Conservation (phyloP, 768 basidiomycete species). For the Panaeolus cyanescens region DNA sequence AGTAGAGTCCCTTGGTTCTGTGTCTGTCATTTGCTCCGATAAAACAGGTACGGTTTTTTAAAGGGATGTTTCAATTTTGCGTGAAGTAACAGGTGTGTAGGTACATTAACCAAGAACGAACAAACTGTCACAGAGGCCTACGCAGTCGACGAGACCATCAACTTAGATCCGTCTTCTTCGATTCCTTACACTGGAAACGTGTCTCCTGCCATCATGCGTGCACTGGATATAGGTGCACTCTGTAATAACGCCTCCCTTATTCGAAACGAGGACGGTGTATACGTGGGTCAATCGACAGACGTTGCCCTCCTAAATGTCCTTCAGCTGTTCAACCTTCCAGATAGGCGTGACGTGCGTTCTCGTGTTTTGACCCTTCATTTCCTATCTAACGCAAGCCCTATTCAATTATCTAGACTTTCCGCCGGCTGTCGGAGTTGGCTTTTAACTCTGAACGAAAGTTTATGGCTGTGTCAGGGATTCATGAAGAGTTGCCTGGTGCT, state of each 20-base stretch:
- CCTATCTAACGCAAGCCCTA: not conserved
- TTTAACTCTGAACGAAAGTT: slow-evolving; percentile 95
- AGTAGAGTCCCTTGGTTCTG: slow-evolving; percentile 90
- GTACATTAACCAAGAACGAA: slow-evolving; percentile 94
- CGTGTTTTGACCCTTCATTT: not conserved
- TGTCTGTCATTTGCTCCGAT: slow-evolving; percentile 97
- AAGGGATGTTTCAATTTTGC: not conserved
- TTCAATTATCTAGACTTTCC: slow-evolving; percentile 55
- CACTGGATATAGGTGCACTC: slow-evolving; percentile 80
- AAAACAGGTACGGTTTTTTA: slow-evolving; percentile 71
- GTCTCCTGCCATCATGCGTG: slow-evolving; percentile 71
- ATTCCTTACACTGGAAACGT: slow-evolving; percentile 35
- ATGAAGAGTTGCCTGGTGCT: slow-evolving; percentile 36
- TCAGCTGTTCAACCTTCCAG: slow-evolving; percentile 61
- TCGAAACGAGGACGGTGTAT: slow-evolving; percentile 68
- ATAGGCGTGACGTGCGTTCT: slow-evolving; percentile 66
- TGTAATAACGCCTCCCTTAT: slow-evolving; percentile 84
- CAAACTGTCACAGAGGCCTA: slow-evolving; percentile 93
- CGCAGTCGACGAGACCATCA: slow-evolving; percentile 78
- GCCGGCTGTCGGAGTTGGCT: slow-evolving; percentile 74
- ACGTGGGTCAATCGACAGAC: slow-evolving; percentile 90
- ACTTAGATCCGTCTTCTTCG: slow-evolving; percentile 57
- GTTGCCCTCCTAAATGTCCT: slow-evolving; percentile 88
- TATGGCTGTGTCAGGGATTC: slow-evolving; percentile 86
- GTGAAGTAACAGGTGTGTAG: slow-evolving; percentile 32